These are phyloP conservation scores for Fusarium sp. DNA, from an alignment of 2,329 filamentous ascomycete genomes.

Conservation along the genomic window DNA sequence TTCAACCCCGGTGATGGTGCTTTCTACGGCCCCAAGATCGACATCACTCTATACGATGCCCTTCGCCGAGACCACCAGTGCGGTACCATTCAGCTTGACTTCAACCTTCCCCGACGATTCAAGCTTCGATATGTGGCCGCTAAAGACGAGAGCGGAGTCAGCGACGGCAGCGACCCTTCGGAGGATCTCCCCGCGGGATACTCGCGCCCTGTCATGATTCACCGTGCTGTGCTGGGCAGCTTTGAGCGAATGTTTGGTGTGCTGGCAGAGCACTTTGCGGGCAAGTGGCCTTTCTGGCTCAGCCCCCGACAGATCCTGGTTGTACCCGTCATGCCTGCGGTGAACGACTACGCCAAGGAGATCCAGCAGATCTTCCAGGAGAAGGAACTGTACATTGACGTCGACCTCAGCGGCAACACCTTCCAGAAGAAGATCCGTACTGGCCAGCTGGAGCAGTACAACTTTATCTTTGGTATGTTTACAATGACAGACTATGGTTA, in stretches of 20 bases:
- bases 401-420: constrained; percentile 74
- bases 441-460: constrained; percentile 84
- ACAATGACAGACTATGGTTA: background rate
- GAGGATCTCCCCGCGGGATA: constrained; percentile 73
- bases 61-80: constrained; percentile 73
- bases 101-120: constrained; percentile 72
- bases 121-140: constrained; percentile 63
- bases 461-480: constrained; percentile 78
- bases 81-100: constrained; percentile 93
- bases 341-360: constrained; percentile 82
- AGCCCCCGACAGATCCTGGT: constrained; percentile 80
- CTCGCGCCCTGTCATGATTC: constrained; percentile 86
- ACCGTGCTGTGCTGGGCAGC: constrained; percentile 82
- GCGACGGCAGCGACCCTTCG: constrained; percentile 56
- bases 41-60: constrained; percentile 93
- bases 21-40: constrained; percentile 99
- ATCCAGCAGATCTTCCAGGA: constrained; percentile 76
- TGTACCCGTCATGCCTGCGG: constrained; percentile 76
- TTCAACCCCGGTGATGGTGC: constrained; percentile 95
- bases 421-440: constrained; percentile 91
- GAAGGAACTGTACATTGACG: constrained; percentile 75
- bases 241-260: constrained; percentile 78
- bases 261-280: constrained; percentile 84
- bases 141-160: constrained; percentile 56
- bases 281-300: constrained; percentile 92